phyloP scores from a whole-genome alignment of 1,284 basidiomycete genomes.

The Papiliotrema laurentii region DNA sequence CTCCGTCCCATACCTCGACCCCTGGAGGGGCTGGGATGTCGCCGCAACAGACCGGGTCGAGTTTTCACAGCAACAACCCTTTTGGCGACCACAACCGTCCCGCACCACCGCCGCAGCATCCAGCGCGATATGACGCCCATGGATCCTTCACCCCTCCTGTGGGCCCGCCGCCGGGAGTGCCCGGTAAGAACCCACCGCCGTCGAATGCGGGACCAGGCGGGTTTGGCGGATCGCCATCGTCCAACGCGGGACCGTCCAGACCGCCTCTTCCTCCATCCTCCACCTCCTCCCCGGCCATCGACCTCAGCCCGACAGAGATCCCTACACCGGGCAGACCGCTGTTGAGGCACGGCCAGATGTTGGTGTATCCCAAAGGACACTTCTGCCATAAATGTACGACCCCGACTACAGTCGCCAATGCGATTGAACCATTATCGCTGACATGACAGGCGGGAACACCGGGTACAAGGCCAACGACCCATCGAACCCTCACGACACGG shows the following conservation, averaged over 20 bases:
- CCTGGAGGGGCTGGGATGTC: too few species aligned
- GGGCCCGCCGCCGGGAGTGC: conserved; percentile 3
- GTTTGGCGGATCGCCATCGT: neutral
- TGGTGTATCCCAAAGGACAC: conserved; percentile 43
- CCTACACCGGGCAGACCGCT: conserved; percentile 44
- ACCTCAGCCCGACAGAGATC: conserved; percentile 33
- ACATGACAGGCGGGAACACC: conserved; percentile 35
- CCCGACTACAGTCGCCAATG: neutral
- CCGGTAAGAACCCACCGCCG: neutral
- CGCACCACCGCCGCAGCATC: conserved; percentile 18
- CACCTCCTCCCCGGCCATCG: too few species aligned
- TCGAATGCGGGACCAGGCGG: too few species aligned
- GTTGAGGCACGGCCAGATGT: conserved; percentile 33
- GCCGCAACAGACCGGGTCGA: neutral
- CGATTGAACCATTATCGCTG: too few species aligned
- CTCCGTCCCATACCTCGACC: too few species aligned
- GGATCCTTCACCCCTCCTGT: conserved; percentile 1
- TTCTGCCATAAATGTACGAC: conserved; percentile 40
- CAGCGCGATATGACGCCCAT: conserved; percentile 3
- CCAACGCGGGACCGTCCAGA: conserved; percentile 9
- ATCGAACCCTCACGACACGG: conserved; percentile 33
- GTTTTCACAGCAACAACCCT: neutral
- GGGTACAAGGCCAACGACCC: conserved; percentile 45
- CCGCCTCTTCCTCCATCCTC: conserved; percentile 10
- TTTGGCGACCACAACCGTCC: conserved; percentile 7